Evolutionary conservation across 768 basidiomycete species (phyloP).

Genomic region (Leccinum longicurvipes): DNA sequence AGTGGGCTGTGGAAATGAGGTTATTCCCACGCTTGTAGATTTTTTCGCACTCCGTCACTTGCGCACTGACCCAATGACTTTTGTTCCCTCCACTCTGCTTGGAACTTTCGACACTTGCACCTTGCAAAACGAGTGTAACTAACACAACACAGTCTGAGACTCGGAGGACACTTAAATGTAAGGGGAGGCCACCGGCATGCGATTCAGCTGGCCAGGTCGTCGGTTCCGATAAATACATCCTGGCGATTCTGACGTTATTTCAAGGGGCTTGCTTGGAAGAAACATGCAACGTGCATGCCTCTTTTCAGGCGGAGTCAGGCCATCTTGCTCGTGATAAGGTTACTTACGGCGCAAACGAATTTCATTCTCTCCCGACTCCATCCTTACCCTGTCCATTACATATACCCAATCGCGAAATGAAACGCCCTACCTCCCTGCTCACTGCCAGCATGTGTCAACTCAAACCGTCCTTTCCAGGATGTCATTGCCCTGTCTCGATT

Average conservation of each 20-base stretch:
- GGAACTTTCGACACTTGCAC: conserved; percentile 13
- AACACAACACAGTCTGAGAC: not conserved
- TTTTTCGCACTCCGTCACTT: conserved; percentile 28
- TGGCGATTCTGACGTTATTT: not conserved
- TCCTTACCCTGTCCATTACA: not conserved
- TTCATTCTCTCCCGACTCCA: not conserved
- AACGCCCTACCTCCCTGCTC: not conserved
- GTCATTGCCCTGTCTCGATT: not conserved
- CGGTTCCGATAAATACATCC: not conserved
- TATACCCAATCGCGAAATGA: conserved; percentile 1
- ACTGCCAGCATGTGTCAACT: not conserved
- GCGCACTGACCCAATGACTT: conserved; percentile 30
- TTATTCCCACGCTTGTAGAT: conserved; percentile 29
- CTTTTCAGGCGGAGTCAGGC: not conserved
- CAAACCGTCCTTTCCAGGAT: not conserved
- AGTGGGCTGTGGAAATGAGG: conserved; percentile 16
- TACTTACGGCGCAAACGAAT: not conserved
- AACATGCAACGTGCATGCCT: not conserved
- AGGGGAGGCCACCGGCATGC: not conserved
- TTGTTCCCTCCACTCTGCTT: not conserved
- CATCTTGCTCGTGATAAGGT: too few species aligned
- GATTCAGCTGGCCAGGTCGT: not conserved
- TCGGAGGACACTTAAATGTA: not conserved
- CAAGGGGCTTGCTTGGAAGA: not conserved
- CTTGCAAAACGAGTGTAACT: not conserved